Base-by-base conservation (phyloP, 768 basidiomycete genomes). In the Auriscalpium microsporum region DNA sequence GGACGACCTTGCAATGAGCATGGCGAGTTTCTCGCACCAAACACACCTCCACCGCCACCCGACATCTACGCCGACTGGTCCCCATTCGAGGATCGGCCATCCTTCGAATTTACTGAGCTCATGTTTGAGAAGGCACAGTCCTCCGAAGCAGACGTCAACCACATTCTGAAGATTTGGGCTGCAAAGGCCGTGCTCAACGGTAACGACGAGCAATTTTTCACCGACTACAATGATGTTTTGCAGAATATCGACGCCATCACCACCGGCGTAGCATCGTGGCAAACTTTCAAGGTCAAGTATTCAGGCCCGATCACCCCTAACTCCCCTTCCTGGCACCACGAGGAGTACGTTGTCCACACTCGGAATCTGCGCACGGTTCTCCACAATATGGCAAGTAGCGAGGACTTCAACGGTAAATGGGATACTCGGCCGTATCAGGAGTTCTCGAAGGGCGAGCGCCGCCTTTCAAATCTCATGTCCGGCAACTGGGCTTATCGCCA, bases 201-300 rank as follows among this genome's bases (percentile, higher is more conserved):
- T 7, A 7, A 8, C 40, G n/a, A 7, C 40, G 40, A 7, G 2
- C 3, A 42, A 2, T 42, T 42, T 7, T 42, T 13, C 8, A 3
- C 40, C 2, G 47, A 64, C 42, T 50, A 63, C 51, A 48, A 54
- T 8, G 55, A 71, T 23, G 17, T 71, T 1, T 62, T 63, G 36
- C 28, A 56, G 1, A 58, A 63, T 0, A 42, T 42, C 40, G 40
- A 42, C 8, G 40, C 11, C 2, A 42, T 42, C n/a, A 4, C 2
- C n/a, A 4, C 8, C 7, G 40, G 40, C 8, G 40, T 4, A 2
- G 40, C 40, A 13, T 42, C 40, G 40, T 42, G 40, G 40, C 40
- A 42, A 2, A 13, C 3, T 7, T 42, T 42, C 40, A 42, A 42
- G 40, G 7, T 42, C n/a, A 11, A 17, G 4, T 42, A 42, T 17